phyloP scores from a whole-genome alignment of 2,329 filamentous ascomycete genomes.

The Penicillium nordicum region DNA sequence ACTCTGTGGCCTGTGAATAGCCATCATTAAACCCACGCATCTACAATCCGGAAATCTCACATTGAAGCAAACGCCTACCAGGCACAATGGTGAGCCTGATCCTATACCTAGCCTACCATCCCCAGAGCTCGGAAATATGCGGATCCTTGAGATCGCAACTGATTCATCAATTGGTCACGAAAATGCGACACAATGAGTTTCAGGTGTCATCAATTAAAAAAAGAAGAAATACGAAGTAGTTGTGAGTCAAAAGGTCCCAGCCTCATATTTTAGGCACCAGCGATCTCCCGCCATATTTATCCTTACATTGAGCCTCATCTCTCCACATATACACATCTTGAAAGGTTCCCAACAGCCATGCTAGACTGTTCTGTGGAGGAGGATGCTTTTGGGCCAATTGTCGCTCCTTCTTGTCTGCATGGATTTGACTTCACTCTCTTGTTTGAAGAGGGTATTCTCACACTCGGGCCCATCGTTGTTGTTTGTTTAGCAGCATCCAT shows the following conservation, averaged over 20 bases:
- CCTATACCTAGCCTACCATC: too few species aligned
- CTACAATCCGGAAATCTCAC: background rate
- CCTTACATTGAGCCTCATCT: background rate
- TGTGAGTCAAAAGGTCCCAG: background rate
- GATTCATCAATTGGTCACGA: background rate
- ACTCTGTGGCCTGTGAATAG: background rate
- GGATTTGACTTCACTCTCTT: slow-evolving; percentile 33
- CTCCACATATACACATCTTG: background rate
- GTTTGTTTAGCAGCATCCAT: background rate
- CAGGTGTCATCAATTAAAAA: background rate
- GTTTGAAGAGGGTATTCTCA: slow-evolving; percentile 31
- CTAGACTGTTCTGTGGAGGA: slow-evolving; percentile 12
- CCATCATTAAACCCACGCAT: background rate
- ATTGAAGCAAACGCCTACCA: background rate
- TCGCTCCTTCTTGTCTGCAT: slow-evolving; percentile 22
- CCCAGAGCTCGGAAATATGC: too few species aligned
- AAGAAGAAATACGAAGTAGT: background rate
- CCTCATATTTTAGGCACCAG: background rate
- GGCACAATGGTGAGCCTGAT: background rate
- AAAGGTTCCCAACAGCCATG: background rate
- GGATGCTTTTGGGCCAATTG: slow-evolving; percentile 27
- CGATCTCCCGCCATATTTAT: background rate
- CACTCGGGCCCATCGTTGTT: slow-evolving; percentile 7
- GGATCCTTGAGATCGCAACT: too few species aligned
- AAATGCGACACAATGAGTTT: background rate